Conservation (phyloP, 2,329 filamentous ascomycete genomes). For the Nothomitra cinnamomea region DNA sequence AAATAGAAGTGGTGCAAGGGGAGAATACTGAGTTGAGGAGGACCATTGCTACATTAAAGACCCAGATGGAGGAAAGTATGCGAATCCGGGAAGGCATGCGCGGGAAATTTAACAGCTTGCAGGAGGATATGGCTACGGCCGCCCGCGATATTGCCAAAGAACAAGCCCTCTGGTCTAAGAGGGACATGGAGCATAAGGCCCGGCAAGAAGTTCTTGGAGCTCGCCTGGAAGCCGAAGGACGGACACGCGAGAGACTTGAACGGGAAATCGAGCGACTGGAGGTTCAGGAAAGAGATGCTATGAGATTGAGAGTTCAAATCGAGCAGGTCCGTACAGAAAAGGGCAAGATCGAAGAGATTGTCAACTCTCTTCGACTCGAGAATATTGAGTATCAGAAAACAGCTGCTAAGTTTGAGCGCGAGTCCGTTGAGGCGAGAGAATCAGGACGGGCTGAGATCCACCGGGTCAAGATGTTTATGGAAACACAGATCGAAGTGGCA, state of each 20-base stretch:
- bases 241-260: constrained; percentile 49
- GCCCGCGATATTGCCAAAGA: constrained; percentile 69
- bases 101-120: constrained; percentile 65
- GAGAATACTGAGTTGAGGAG: constrained; percentile 59
- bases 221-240: constrained; percentile 50
- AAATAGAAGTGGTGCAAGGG: constrained; percentile 36
- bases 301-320: constrained; percentile 20
- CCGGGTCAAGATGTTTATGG: constrained; percentile 60
- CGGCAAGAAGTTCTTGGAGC: constrained; percentile 37
- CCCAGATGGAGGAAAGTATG: constrained; percentile 73
- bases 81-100: constrained; percentile 72
- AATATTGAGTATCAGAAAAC: constrained; percentile 56
- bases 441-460: constrained; percentile 65
- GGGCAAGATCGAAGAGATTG: constrained; percentile 26
- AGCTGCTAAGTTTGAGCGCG: constrained; percentile 54
- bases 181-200: constrained; percentile 37
- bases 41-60: constrained; percentile 54
- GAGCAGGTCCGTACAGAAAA: constrained; percentile 13
- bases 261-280: constrained; percentile 49
- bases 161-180: constrained; percentile 60
- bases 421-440: constrained; percentile 71
- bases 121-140: constrained; percentile 70
- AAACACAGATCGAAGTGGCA: constrained; percentile 65
- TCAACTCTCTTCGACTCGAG: constrained; percentile 39
- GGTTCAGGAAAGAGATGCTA: constrained; percentile 44